Conservation (phyloP, 2,329 filamentous ascomycete species). For the Bertia moriformis region DNA sequence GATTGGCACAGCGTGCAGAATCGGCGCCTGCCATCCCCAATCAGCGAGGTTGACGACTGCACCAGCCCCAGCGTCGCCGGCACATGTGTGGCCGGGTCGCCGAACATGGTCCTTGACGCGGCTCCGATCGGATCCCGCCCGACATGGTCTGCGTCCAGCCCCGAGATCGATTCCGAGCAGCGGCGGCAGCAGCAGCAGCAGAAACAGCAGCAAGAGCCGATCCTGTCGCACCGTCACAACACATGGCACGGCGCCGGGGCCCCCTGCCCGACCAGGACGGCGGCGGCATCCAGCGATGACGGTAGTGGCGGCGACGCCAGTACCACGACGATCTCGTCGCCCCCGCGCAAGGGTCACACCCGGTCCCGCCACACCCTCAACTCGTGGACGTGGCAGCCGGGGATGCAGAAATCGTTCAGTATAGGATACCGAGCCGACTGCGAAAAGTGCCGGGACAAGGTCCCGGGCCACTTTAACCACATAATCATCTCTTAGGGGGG, state of each 20-base stretch:
- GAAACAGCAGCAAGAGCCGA: too few species aligned
- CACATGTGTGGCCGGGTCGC: constrained; percentile 11
- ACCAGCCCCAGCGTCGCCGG: constrained; percentile 21
- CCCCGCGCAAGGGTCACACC: constrained; percentile 35
- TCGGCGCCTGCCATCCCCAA: constrained; percentile 41
- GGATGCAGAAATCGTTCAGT: constrained; percentile 58
- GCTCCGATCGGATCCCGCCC: constrained; percentile 12
- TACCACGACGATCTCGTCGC: constrained; percentile 17
- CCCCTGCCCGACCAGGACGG: constrained; percentile 4
- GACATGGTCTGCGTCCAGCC: constrained; percentile 17
- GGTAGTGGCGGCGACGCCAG: too few species aligned
- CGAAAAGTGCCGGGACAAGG: constrained; percentile 61
- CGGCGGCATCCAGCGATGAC: constrained; percentile 8
- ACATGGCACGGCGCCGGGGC: not conserved
- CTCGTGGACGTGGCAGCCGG: constrained; percentile 43
- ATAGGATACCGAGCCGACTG: constrained; percentile 69
- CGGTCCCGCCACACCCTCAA: constrained; percentile 45
- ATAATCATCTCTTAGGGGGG: constrained; percentile 50
- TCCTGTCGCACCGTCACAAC: too few species aligned
- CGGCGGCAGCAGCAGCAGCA: too few species aligned
- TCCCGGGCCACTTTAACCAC: constrained; percentile 70
- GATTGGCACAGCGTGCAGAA: constrained; percentile 39
- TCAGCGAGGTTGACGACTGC: constrained; percentile 34
- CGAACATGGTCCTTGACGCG: constrained; percentile 22
- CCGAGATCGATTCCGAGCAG: constrained; percentile 10